A percentile compares a stretch with the other conserved stretches of the same genome.
Conservation (phyloP, 1,284 basidiomycete species). For the Dichomitus squalens region DNA sequence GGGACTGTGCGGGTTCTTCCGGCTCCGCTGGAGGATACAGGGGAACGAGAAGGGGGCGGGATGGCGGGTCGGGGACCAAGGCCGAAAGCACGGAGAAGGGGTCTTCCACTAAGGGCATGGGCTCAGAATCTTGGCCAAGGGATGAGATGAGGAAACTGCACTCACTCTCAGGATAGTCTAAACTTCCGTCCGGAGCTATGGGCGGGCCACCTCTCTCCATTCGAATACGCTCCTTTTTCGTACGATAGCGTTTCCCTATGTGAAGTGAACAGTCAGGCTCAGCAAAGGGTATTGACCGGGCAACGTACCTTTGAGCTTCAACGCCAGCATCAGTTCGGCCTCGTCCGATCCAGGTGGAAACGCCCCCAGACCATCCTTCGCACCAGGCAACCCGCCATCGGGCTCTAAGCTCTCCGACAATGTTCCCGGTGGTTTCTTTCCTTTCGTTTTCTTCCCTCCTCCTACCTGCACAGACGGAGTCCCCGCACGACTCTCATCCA, state of each 20-base stretch:
- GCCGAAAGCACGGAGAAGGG: slow-evolving; percentile 68
- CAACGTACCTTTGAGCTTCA: slow-evolving; percentile 68
- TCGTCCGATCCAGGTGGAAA: slow-evolving; percentile 71
- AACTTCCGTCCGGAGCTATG: slow-evolving; percentile 64
- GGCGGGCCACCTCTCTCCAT: slow-evolving; percentile 76
- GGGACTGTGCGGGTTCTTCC: slow-evolving; percentile 23
- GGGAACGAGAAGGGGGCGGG: slow-evolving; percentile 56
- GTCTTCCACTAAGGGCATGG: slow-evolving; percentile 62
- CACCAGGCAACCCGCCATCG: slow-evolving; percentile 72
- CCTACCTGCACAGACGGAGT: slow-evolving; percentile 31
- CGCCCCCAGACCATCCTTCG: slow-evolving; percentile 68
- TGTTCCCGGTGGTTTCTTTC: slow-evolving; percentile 30
- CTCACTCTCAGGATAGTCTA: slow-evolving; percentile 72
- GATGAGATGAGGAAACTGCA: not conserved
- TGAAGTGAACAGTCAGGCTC: not conserved
- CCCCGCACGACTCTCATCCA: slow-evolving; percentile 31
- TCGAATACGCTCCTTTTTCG: slow-evolving; percentile 75
- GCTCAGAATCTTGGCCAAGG: slow-evolving; percentile 7
- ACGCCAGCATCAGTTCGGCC: slow-evolving; percentile 65
- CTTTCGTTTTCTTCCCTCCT: slow-evolving; percentile 17
- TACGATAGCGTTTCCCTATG: slow-evolving; percentile 72
- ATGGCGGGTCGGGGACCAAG: slow-evolving; percentile 58
- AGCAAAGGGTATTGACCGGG: not conserved
- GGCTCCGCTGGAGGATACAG: slow-evolving; percentile 48
- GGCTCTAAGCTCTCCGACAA: slow-evolving; percentile 61